Percentiles rank a stretch among this genome's conserved stretches.
These are phyloP conservation scores for Tothia fuscella DNA, from an alignment of 2,329 filamentous ascomycete genomes.

Conservation along the genomic window DNA sequence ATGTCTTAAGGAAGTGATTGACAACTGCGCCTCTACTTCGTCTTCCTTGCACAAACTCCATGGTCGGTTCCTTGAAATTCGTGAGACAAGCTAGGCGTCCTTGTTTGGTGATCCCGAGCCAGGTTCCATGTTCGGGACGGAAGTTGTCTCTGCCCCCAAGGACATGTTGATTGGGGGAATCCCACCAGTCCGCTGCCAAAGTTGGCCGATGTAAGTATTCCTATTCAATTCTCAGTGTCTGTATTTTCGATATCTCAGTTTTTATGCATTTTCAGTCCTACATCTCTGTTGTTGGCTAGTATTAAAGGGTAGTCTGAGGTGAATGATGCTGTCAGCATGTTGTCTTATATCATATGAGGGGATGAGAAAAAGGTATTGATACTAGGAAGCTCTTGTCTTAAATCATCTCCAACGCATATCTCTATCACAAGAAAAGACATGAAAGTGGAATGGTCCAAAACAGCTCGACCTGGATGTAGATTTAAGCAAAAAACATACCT, in stretches of 20 bases:
- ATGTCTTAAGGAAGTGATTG: slow-evolving; percentile 43
- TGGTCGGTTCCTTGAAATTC: slow-evolving; percentile 47
- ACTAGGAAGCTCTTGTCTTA: too few species aligned
- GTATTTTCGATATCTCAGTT: not conserved
- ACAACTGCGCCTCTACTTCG: slow-evolving; percentile 48
- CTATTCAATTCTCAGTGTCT: slow-evolving; percentile 20
- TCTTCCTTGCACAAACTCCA: slow-evolving; percentile 29
- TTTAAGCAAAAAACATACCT: too few species aligned
- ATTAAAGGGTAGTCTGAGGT: slow-evolving; percentile 38
- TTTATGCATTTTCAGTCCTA: slow-evolving; percentile 14
- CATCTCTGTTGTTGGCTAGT: slow-evolving; percentile 39
- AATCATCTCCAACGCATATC: too few species aligned
- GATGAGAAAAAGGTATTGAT: too few species aligned
- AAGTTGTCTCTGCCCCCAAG: slow-evolving; percentile 51
- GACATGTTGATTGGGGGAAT: slow-evolving; percentile 40
- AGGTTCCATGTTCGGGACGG: slow-evolving; percentile 47
- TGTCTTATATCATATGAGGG: too few species aligned
- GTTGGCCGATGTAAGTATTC: slow-evolving; percentile 53
- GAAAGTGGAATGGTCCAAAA: too few species aligned
- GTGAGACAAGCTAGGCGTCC: slow-evolving; percentile 51
- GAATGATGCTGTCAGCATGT: too few species aligned
- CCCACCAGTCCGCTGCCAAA: slow-evolving; percentile 47
- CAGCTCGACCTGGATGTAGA: too few species aligned
- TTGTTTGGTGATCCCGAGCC: slow-evolving; percentile 50
- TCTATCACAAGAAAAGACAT: too few species aligned